phyloP scores from a whole-genome alignment of 495 filamentous ascomycete species.

The Trichocladium antarcticum region DNA sequence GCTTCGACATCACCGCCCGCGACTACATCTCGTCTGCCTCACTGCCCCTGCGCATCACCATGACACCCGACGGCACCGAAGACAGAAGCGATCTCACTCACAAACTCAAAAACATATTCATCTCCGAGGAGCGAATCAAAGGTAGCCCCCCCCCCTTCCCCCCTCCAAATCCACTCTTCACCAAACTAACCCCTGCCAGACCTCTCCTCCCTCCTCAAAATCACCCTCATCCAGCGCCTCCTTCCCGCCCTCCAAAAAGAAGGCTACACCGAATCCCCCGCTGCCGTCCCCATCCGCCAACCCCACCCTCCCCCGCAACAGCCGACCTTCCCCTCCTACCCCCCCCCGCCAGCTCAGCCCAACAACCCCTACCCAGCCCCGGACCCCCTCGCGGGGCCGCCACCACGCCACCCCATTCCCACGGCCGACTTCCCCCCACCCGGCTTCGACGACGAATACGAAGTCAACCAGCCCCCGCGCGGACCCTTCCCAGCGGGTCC shows the following conservation, averaged over 20 bases:
- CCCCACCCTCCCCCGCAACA: constrained; percentile 25
- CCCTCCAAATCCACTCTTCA: background rate
- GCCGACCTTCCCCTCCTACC: constrained; percentile 26
- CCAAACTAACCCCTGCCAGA: constrained; percentile 29
- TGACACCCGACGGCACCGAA: constrained; percentile 25
- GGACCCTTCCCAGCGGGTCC: constrained; percentile 30
- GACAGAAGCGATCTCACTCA: constrained; percentile 31
- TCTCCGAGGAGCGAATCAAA: constrained; percentile 51
- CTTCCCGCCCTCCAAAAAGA: constrained; percentile 63
- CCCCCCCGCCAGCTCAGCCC: constrained; percentile 49
- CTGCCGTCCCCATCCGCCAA: constrained; percentile 23
- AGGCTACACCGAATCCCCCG: constrained; percentile 54
- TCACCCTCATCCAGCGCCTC: constrained; percentile 70
- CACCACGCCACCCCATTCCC: constrained; percentile 54
- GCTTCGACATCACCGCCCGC: constrained; percentile 60
- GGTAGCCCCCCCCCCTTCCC: background rate
- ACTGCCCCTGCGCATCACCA: constrained; percentile 38
- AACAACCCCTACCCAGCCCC: constrained; percentile 48
- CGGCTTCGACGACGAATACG: constrained; percentile 88
- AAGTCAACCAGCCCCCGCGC: constrained; percentile 59
- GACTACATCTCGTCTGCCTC: constrained; percentile 57
- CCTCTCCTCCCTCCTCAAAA: constrained; percentile 55
- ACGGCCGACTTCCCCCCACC: constrained; percentile 73
- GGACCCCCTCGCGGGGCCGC: constrained; percentile 48
- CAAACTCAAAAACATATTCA: constrained; percentile 59